phyloP scores from a whole-genome alignment of 2,329 filamentous ascomycete species.

The Talaromyces sp. region DNA sequence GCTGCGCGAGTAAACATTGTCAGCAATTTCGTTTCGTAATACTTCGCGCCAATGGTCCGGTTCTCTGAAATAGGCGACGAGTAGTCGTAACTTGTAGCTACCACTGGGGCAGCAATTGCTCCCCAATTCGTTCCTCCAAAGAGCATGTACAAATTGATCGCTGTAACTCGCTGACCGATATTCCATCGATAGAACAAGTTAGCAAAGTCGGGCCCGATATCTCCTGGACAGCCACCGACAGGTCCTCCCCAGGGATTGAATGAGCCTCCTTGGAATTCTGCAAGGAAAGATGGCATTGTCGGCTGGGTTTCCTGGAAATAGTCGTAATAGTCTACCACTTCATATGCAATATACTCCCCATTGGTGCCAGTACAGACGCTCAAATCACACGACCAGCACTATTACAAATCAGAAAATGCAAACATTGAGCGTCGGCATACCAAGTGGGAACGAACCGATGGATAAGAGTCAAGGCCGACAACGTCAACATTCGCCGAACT shows the following conservation, averaged over 20 bases:
- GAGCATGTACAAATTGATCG: constrained; percentile 62
- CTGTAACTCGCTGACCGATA: constrained; percentile 59
- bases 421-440: background rate
- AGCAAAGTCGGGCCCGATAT: constrained; percentile 60
- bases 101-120: constrained; percentile 68
- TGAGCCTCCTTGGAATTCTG: constrained; percentile 65
- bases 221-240: constrained; percentile 55
- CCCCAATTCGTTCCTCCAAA: constrained; percentile 71
- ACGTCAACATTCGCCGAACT: constrained; percentile 60
- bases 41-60: constrained; percentile 70
- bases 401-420: background rate
- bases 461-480: constrained; percentile 65
- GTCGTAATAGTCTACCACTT: constrained; percentile 49
- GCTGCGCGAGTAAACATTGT: constrained; percentile 70
- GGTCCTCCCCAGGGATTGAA: constrained; percentile 75
- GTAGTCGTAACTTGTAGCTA: constrained; percentile 63
- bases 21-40: constrained; percentile 73
- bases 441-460: constrained; percentile 28
- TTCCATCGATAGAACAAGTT: constrained; percentile 65
- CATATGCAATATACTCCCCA: constrained; percentile 58
- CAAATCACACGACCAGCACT: constrained; percentile 64
- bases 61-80: constrained; percentile 67
- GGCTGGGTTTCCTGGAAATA: constrained; percentile 48
- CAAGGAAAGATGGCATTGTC: constrained; percentile 25
- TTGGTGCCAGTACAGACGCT: constrained; percentile 61